phyloP scores from a whole-genome alignment of 1,284 basidiomycete genomes.

The Polyporus tsugae region DNA sequence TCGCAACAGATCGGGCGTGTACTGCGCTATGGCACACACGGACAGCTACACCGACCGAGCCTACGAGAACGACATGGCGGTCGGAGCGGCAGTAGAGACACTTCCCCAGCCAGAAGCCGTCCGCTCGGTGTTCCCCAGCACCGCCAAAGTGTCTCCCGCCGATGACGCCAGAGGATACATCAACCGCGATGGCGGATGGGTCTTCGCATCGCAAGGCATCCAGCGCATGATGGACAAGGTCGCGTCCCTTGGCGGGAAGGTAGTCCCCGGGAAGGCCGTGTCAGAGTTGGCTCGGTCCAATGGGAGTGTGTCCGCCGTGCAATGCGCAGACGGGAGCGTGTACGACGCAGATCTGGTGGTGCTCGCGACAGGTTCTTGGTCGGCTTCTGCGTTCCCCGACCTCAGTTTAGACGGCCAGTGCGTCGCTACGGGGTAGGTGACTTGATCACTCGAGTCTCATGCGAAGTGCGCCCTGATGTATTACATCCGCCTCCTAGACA shows the following conservation, averaged over 20 bases:
- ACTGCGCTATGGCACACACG: slow-evolving; percentile 54
- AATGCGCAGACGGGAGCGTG: slow-evolving; percentile 65
- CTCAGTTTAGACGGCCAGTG: slow-evolving; percentile 58
- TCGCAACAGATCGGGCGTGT: slow-evolving; percentile 63
- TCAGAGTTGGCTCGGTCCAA: slow-evolving; percentile 51
- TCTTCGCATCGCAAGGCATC: slow-evolving; percentile 77
- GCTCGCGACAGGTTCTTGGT: slow-evolving; percentile 85
- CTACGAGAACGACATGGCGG: slow-evolving; percentile 64
- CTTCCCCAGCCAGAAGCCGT: slow-evolving; percentile 51
- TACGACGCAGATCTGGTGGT: slow-evolving; percentile 67
- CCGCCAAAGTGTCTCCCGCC: slow-evolving; percentile 45
- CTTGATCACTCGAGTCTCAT: no score
- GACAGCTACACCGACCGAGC: slow-evolving; percentile 56
- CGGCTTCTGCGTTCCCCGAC: slow-evolving; percentile 77
- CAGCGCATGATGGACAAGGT: slow-evolving; percentile 66
- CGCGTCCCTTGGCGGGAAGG: slow-evolving; percentile 61
- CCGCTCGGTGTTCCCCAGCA: slow-evolving; percentile 54
- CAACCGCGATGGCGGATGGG: slow-evolving; percentile 89
- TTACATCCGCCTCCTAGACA: slow-evolving; percentile 58
- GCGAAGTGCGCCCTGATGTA: neutral
- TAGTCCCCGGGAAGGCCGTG: slow-evolving; percentile 68
- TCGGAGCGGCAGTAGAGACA: slow-evolving; percentile 57
- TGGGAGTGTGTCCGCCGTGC: slow-evolving; percentile 66
- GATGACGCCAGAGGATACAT: slow-evolving; percentile 61
- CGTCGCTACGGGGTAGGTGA: slow-evolving; percentile 71